These are phyloP conservation scores for Populus hybrid DNA, from an alignment of 441 rosid species.

Conservation along the genomic window DNA sequence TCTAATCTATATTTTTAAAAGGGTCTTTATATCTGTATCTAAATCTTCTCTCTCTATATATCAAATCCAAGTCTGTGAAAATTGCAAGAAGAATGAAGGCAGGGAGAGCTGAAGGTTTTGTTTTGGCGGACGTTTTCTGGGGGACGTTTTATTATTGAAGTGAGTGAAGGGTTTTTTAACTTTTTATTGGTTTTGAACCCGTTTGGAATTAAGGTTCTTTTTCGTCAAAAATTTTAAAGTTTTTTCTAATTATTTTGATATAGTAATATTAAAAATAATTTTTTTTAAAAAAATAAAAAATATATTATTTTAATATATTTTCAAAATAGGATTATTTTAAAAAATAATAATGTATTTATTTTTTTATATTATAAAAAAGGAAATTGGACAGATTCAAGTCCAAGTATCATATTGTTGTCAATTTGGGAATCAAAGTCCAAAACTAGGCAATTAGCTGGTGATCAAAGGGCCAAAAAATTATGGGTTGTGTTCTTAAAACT, in stretches of 20 bases:
- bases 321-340: too few relatives aligned
- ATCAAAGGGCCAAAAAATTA: too few relatives aligned
- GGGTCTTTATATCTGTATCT: neutral
- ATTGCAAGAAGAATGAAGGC: constrained; percentile 4
- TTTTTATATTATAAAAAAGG: neutral
- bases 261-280: too few relatives aligned
- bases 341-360: neutral
- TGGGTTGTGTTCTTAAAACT: too few relatives aligned
- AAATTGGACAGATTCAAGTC: neutral
- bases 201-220: neutral
- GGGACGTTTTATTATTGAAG: neutral
- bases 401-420: neutral
- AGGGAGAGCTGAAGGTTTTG: neutral
- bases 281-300: too few relatives aligned
- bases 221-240: neutral
- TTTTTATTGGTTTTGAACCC: constrained; percentile 2
- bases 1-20: neutral
- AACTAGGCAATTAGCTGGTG: too few relatives aligned
- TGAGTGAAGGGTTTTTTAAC: neutral
- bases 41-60: neutral
- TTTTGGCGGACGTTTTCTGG: constrained; percentile 42
- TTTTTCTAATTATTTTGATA: too few relatives aligned
- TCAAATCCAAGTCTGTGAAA: neutral
- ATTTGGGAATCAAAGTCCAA: neutral
- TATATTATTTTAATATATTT: neutral